phyloP scores from a whole-genome alignment of 2,329 filamentous ascomycete genomes.

The Epichloe coenophiala region DNA sequence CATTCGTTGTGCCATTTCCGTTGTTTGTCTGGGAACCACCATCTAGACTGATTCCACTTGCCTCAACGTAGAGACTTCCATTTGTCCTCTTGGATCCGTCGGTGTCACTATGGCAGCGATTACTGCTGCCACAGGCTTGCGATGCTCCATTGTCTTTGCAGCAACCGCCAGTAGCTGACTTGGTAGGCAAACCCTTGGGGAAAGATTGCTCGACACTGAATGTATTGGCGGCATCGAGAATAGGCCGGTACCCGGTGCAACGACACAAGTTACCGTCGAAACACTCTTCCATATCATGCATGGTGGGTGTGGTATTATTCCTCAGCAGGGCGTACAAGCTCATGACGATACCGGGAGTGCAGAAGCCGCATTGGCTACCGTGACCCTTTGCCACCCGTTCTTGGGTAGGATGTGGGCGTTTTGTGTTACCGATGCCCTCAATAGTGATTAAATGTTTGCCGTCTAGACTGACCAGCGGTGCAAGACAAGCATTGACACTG shows the following conservation, averaged over 20 bases:
- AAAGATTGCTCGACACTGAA: constrained; percentile 48
- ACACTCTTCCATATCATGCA: constrained; percentile 83
- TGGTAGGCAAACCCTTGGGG: constrained; percentile 12
- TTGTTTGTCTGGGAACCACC: no score
- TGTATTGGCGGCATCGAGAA: constrained; percentile 84
- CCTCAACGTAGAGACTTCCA: not conserved
- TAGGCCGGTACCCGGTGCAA: constrained; percentile 90
- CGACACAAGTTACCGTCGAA: constrained; percentile 95
- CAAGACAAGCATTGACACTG: constrained; percentile 89
- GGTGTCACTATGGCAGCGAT: constrained; percentile 33
- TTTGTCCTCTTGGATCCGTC: constrained; percentile 9
- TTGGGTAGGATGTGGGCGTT: constrained; percentile 77
- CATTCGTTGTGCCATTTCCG: not conserved
- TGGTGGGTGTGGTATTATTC: constrained; percentile 64
- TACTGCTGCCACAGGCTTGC: not conserved
- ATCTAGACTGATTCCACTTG: not conserved
- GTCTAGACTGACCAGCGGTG: constrained; percentile 82
- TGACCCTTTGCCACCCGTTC: constrained; percentile 84
- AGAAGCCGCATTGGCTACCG: constrained; percentile 89
- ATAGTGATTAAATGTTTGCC: constrained; percentile 98
- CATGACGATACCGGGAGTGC: constrained; percentile 96
- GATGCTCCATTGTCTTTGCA: constrained; percentile 1
- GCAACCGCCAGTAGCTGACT: not conserved
- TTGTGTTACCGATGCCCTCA: constrained; percentile 83
- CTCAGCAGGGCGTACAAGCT: constrained; percentile 85